These are phyloP conservation scores for Candolleomyces efflorescens DNA, from an alignment of 768 basidiomycete species.

Conservation along the genomic window DNA sequence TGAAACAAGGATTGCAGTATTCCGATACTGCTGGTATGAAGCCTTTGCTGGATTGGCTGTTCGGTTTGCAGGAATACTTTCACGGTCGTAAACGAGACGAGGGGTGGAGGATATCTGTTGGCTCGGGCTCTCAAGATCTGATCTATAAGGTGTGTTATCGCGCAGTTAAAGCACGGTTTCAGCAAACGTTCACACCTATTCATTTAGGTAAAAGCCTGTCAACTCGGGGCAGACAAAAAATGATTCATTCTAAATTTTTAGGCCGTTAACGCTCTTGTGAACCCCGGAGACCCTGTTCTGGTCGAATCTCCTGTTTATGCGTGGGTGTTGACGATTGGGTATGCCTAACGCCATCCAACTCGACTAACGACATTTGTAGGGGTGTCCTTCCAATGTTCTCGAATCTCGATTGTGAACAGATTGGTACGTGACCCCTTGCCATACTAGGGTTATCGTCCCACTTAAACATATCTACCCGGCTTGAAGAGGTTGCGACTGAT, in stretches of 20 bases:
- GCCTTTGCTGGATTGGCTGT: constrained; percentile 63
- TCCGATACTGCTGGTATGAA: constrained; percentile 66
- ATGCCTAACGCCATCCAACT: background rate
- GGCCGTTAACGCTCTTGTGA: constrained; percentile 68
- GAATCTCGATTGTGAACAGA: constrained; percentile 11
- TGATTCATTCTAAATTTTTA: constrained; percentile 21
- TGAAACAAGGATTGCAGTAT: constrained; percentile 72
- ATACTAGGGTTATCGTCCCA: too few species aligned
- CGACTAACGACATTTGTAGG: background rate
- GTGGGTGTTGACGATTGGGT: constrained; percentile 30
- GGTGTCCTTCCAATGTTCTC: constrained; percentile 14
- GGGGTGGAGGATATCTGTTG: constrained; percentile 76
- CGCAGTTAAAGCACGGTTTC: constrained; percentile 7
- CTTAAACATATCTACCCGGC: background rate
- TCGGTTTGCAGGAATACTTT: constrained; percentile 61
- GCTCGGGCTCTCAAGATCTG: constrained; percentile 85
- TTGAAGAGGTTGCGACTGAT: constrained; percentile 32
- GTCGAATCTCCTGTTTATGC: constrained; percentile 82
- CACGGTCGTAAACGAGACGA: constrained; percentile 61
- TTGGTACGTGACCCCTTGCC: constrained; percentile 2
- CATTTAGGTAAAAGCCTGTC: background rate
- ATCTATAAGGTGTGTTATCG: constrained; percentile 65
- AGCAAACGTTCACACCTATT: background rate
- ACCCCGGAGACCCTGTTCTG: constrained; percentile 76
- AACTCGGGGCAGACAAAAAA: background rate